A percentile compares a stretch with the other conserved stretches of the same genome.
These are phyloP conservation scores for Trypanosoma lewisi DNA, from an alignment of 208 protist genomes.

Conservation along the genomic window DNA sequence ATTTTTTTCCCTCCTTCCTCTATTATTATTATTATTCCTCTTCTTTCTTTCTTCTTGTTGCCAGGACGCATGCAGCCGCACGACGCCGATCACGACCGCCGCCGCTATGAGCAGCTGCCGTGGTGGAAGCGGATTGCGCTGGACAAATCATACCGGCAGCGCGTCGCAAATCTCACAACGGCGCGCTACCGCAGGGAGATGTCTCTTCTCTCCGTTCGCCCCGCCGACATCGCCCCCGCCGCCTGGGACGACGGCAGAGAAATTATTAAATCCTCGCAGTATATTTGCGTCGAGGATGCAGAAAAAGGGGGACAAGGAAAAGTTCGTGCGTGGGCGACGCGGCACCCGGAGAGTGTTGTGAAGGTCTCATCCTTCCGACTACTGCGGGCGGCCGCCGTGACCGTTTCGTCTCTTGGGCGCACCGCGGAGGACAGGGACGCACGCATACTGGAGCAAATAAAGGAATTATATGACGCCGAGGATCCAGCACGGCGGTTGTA, in stretches of 20 bases:
- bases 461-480: slow-evolving; percentile 10
- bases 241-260: slow-evolving; percentile 21
- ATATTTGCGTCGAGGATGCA: slow-evolving; percentile 37
- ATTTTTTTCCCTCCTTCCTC: slow-evolving; percentile 3
- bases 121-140: slow-evolving; percentile 84
- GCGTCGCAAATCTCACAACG: slow-evolving; percentile 47
- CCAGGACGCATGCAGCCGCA: slow-evolving; percentile 1
- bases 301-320: too few relatives aligned
- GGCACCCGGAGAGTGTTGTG: slow-evolving; percentile 50
- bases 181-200: slow-evolving; percentile 54
- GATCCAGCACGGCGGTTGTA: slow-evolving; percentile 36
- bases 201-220: slow-evolving; percentile 36
- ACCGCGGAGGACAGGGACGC: not conserved
- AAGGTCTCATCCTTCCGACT: slow-evolving; percentile 37
- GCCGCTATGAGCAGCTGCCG: slow-evolving; percentile 31
- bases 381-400: slow-evolving; percentile 35
- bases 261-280: slow-evolving; percentile 41
- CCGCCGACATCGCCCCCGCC: slow-evolving; percentile 37
- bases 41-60: slow-evolving; percentile 10
- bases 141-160: slow-evolving; percentile 42
- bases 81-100: too few relatives aligned
- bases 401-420: not conserved
- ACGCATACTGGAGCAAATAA: slow-evolving; percentile 10
- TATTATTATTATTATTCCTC: slow-evolving; percentile 11
- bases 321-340: slow-evolving; percentile 28